These are phyloP conservation scores for Blastobotrys attinorum DNA, from an alignment of 805 yeast genomes.

Conservation along the genomic window DNA sequence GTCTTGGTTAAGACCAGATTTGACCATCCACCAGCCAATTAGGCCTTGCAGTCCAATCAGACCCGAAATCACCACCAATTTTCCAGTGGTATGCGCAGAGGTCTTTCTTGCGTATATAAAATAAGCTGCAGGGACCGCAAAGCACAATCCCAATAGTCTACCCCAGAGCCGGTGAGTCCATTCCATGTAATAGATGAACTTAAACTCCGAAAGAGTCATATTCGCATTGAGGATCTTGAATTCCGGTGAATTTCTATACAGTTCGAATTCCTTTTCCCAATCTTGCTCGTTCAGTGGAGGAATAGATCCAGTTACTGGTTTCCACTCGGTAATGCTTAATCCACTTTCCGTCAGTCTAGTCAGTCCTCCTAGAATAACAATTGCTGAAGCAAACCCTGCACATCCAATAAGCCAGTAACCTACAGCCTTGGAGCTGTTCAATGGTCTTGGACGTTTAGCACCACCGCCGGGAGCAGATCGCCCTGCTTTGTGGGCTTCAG, in stretches of 20 bases:
- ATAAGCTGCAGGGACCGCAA: slow-evolving; percentile 78
- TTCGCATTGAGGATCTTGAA: slow-evolving; percentile 83
- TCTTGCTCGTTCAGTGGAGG: slow-evolving; percentile 79
- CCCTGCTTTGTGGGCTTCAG: slow-evolving; percentile 2
- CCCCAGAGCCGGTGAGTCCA: slow-evolving; percentile 96
- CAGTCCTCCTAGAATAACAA: slow-evolving; percentile 92
- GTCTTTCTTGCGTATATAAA: slow-evolving; percentile 62
- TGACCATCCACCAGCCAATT: slow-evolving; percentile 99
- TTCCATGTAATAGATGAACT: slow-evolving; percentile 93
- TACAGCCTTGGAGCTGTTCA: slow-evolving; percentile 45
- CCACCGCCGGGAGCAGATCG: slow-evolving; percentile 1
- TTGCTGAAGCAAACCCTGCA: slow-evolving; percentile 85
- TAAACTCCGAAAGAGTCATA: slow-evolving; percentile 83
- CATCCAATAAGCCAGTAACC: slow-evolving; percentile 88
- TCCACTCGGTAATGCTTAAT: slow-evolving; percentile 95
- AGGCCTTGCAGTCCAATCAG: slow-evolving; percentile 89
- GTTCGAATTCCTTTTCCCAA: slow-evolving; percentile 79
- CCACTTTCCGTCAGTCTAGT: slow-evolving; percentile 96
- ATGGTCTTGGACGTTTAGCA: slow-evolving; percentile 30
- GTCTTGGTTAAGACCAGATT: slow-evolving; percentile 81
- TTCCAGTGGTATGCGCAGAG: slow-evolving; percentile 55
- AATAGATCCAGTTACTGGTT: slow-evolving; percentile 89
- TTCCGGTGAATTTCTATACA: slow-evolving; percentile 84
- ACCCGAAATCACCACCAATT: slow-evolving; percentile 64
- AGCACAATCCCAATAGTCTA: slow-evolving; percentile 75